phyloP scores from a whole-genome alignment of 23 red algal species.

The Cyanidiococcus yangmingshanensis region DNA sequence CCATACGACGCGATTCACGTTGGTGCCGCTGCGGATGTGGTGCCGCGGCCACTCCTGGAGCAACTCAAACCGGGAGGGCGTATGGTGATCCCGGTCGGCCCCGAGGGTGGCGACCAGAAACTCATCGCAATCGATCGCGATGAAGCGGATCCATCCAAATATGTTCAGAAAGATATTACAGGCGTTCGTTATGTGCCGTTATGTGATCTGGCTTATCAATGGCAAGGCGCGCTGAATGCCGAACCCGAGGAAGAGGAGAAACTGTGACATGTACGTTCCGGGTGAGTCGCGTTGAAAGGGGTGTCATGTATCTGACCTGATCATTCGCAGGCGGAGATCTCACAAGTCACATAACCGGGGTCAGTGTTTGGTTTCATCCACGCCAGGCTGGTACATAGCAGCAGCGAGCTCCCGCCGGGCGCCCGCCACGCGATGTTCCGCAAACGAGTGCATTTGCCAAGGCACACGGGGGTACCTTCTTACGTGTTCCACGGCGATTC shows the following conservation, averaged over 20 bases:
- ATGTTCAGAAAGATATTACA: slow-evolving; percentile 27
- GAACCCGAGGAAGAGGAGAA: slow-evolving; percentile 1
- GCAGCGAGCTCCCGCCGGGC: too few relatives aligned
- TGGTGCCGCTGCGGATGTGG: slow-evolving; percentile 48
- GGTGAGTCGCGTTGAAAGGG: too few relatives aligned
- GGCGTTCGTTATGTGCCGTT: slow-evolving; percentile 82
- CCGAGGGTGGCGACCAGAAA: slow-evolving; percentile 31
- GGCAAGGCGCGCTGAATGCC: not conserved
- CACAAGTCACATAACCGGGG: too few relatives aligned
- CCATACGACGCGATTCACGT: slow-evolving; percentile 79
- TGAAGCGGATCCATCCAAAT: not conserved
- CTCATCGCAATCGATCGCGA: slow-evolving; percentile 51
- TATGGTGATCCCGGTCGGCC: slow-evolving; percentile 69
- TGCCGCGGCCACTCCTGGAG: slow-evolving; percentile 48
- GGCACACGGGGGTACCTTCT: too few relatives aligned
- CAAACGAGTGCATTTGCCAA: too few relatives aligned
- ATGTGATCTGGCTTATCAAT: slow-evolving; percentile 44
- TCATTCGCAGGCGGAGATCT: too few relatives aligned
- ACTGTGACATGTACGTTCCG: slow-evolving; percentile 5
- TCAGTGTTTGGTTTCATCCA: too few relatives aligned
- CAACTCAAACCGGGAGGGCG: slow-evolving; percentile 52
- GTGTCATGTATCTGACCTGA: too few relatives aligned
- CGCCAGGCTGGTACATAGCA: too few relatives aligned
- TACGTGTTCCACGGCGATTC: too few relatives aligned
- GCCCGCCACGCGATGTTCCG: too few relatives aligned